Evolutionary conservation across 805 yeast genomes (phyloP).

Genomic region (Schizosaccharomyces osmophilus): DNA sequence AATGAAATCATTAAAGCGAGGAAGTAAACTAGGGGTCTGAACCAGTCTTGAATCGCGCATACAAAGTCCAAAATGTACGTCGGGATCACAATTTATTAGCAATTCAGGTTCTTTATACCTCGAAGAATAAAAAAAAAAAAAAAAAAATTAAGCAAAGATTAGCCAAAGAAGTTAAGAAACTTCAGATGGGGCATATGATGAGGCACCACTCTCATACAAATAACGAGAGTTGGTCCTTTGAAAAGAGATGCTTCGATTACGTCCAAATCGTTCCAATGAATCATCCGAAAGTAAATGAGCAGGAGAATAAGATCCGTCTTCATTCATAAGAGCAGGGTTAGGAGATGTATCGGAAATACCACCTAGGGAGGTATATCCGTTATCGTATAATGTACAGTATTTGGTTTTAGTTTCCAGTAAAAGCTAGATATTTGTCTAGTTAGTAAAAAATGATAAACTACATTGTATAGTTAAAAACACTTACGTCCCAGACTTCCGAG

Average conservation of each 20-base stretch:
- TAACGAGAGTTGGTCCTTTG: neutral
- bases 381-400: constrained; percentile 56
- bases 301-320: constrained; percentile 26
- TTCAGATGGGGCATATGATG: neutral
- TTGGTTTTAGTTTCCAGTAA: constrained; percentile 30
- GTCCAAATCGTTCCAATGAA: constrained; percentile 31
- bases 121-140: no score
- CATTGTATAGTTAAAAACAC: neutral
- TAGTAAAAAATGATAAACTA: neutral
- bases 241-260: constrained; percentile 5
- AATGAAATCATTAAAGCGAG: no score
- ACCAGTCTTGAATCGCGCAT: no score
- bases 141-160: no score
- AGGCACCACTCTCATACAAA: neutral
- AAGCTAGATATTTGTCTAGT: constrained; percentile 20
- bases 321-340: constrained; percentile 33
- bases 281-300: constrained; percentile 23
- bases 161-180: neutral
- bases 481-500: constrained; percentile 44
- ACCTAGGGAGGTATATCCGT: constrained; percentile 78
- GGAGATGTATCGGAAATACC: constrained; percentile 44
- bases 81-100: no score
- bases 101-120: no score
- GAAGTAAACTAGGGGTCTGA: no score
- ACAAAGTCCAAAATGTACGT: no score